These are phyloP conservation scores for Aspergillus hiratsukae DNA, from an alignment of 2,329 filamentous ascomycete genomes.

Conservation along the genomic window DNA sequence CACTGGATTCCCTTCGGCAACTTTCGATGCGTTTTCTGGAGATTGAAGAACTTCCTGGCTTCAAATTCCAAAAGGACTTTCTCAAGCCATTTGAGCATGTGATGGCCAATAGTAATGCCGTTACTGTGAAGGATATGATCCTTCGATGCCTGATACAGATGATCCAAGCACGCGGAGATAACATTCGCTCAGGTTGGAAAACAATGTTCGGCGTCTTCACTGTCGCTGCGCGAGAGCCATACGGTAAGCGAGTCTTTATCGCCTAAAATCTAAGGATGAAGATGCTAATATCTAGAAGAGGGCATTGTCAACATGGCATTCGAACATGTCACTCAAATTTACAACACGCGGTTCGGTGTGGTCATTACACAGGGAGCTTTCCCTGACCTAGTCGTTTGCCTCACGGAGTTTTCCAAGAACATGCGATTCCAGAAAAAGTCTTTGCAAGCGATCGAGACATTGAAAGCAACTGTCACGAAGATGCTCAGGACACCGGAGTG, in stretches of 20 bases:
- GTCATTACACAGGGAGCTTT: conserved; percentile 97
- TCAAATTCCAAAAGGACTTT: conserved; percentile 99
- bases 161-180: conserved; percentile 95
- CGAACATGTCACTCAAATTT: conserved; percentile 93
- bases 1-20: conserved; percentile 89
- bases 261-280: not conserved
- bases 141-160: conserved; percentile 95
- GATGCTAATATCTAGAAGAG: conserved; percentile 50
- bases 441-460: conserved; percentile 85
- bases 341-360: conserved; percentile 90
- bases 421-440: conserved; percentile 98
- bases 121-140: conserved; percentile 96
- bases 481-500: conserved; percentile 97
- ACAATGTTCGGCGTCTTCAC: conserved; percentile 99
- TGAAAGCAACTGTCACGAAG: conserved; percentile 88
- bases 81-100: conserved; percentile 98
- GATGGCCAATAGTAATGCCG: conserved; percentile 84
- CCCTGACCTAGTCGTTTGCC: conserved; percentile 88
- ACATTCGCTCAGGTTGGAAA: conserved; percentile 96
- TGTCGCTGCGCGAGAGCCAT: conserved; percentile 85
- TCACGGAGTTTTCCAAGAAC: conserved; percentile 99
- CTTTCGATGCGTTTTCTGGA: conserved; percentile 99
- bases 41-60: conserved; percentile 92
- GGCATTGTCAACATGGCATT: conserved; percentile 94
- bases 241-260: conserved; percentile 48